Evolutionary conservation across 2,329 filamentous ascomycete species (phyloP), one percentile per base, ranked within the genome.

Genomic region (Penicillium sp.): DNA sequence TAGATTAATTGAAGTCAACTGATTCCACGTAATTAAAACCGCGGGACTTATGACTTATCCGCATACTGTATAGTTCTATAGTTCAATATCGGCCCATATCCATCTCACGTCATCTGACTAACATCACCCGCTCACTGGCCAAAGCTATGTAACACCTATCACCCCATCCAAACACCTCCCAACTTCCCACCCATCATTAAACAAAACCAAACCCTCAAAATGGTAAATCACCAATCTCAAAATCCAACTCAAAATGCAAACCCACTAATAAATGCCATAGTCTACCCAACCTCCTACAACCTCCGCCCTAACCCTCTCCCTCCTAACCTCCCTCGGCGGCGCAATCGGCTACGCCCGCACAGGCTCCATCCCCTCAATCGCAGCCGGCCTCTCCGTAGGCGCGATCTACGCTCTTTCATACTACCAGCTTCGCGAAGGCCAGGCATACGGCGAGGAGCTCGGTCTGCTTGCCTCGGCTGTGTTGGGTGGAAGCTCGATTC

Each of bases 391-490:
- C 63, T 87, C 88, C 31, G 92, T 99, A 62, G 94, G 94, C 44
- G 77, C 81, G 15, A 76, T 90, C 56, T 89, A 99, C 75, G 86
- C 86, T 23, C 79, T 96, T 42, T 90, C 91, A 60, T 92, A 89
- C 61, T 87, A 89, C 69, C 89, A 92, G 56, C 86, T 96, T 60
- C 86, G 88, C 66, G 87, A 85, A 66, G 80, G 82, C 58, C 83
- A 91, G 71, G 73, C 89, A 3, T 96, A 94, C 73, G 94, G 93
- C 59, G 78, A 95, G 64, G 94, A 97, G 76, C 79, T 96, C 42
- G 90, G 89, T n/a, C 82, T 99, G 9, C 80, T 97, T 42, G 94
- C 94, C 4, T 96, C 90, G 0, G 68, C 91, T n/a, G 78, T 97
- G 25, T 82, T 99, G 33, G 93, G 83, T 2, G 92, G 91, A 20